Evolutionary conservation across 345 rosid species (phyloP).

Genomic region (Toxicodendron radicans): DNA sequence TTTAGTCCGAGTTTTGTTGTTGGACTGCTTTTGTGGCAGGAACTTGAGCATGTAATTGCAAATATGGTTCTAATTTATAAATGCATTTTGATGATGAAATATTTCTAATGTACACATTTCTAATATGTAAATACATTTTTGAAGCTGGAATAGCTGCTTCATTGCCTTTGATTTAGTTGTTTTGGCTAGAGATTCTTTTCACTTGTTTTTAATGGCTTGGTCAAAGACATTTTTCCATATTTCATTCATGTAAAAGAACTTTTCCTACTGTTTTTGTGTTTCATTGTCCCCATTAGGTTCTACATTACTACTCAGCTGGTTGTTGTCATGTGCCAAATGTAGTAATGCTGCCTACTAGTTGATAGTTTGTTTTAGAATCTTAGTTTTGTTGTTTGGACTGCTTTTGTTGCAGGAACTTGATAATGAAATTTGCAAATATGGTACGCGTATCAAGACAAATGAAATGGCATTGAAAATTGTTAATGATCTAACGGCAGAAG

Average conservation of each 20-base stretch:
- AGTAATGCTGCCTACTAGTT: neutral
- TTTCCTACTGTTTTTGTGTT: neutral
- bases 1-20: no score
- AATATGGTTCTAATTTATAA: neutral
- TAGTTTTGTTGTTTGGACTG: conserved; percentile 6
- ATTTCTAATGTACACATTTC: neutral
- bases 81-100: no score
- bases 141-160: neutral
- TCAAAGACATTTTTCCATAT: neutral
- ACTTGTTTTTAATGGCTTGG: neutral
- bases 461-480: conserved; percentile 28
- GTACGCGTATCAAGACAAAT: conserved; percentile 10
- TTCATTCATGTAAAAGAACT: no score
- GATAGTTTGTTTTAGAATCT: neutral
- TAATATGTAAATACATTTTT: neutral
- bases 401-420: conserved; percentile 31
- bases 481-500: conserved; percentile 21
- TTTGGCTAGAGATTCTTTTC: neutral
- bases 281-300: neutral
- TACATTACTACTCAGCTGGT: neutral
- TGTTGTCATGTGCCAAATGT: neutral
- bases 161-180: neutral
- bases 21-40: conserved; percentile 26
- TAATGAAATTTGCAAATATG: conserved; percentile 25
- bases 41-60: conserved; percentile 22